These are phyloP conservation scores for Russula sp. DNA, from an alignment of 768 basidiomycete species.

Conservation along the genomic window DNA sequence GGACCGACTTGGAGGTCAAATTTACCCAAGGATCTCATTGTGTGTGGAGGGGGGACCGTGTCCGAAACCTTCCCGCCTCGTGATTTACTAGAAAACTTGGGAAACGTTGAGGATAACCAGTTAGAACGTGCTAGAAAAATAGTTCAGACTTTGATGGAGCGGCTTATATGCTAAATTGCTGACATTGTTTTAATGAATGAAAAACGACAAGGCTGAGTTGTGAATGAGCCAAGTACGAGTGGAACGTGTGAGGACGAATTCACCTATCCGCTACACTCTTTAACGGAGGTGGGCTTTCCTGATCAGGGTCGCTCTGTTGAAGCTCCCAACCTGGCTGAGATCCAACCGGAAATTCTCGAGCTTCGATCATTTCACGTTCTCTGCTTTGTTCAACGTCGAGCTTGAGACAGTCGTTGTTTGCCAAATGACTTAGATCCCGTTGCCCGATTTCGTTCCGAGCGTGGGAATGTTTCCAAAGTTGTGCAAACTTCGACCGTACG, in stretches of 20 bases:
- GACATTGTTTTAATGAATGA: slow-evolving; percentile 68
- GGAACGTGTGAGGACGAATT: neutral
- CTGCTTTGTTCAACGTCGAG: neutral
- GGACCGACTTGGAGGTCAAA: slow-evolving; percentile 73
- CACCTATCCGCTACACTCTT: slow-evolving; percentile 55
- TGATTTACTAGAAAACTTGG: slow-evolving; percentile 61
- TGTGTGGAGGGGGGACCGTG: slow-evolving; percentile 55
- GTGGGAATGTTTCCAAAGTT: slow-evolving; percentile 2
- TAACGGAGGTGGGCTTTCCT: slow-evolving; percentile 29
- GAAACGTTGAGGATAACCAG: slow-evolving; percentile 59
- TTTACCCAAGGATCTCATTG: slow-evolving; percentile 53
- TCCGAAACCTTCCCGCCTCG: slow-evolving; percentile 51
- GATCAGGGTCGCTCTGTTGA: slow-evolving; percentile 35
- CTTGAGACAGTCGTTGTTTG: neutral
- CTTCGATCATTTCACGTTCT: slow-evolving; percentile 2
- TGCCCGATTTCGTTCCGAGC: neutral
- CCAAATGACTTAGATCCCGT: neutral
- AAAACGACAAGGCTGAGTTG: slow-evolving; percentile 47
- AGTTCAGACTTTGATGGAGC: slow-evolving; percentile 15
- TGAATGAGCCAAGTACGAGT: slow-evolving; percentile 4
- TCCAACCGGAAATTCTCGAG: slow-evolving; percentile 46
- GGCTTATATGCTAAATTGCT: slow-evolving; percentile 17
- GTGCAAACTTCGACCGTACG: neutral
- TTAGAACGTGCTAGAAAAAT: slow-evolving; percentile 51
- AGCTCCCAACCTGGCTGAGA: slow-evolving; percentile 54